Conservation (phyloP, 2,329 filamentous ascomycete species). For the Alternaria brassicae region DNA sequence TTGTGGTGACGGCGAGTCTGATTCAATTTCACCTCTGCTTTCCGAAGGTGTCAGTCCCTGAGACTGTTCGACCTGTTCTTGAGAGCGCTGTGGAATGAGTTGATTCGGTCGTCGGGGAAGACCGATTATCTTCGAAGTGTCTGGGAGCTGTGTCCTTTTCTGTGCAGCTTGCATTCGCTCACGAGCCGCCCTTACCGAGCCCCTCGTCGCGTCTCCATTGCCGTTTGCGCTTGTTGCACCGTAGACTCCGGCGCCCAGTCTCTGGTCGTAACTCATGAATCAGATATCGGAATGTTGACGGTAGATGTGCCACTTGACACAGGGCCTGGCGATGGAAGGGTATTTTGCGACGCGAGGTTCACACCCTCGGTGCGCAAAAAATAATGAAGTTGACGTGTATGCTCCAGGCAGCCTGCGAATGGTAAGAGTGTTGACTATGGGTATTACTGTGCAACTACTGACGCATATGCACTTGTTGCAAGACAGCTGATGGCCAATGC, state of each 20-base stretch:
- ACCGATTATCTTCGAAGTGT: slow-evolving; percentile 46
- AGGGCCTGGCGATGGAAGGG: slow-evolving; percentile 20
- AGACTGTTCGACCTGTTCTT: slow-evolving; percentile 19
- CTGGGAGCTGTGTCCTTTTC: slow-evolving; percentile 38
- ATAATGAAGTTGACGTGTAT: background rate
- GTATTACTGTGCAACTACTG: slow-evolving; percentile 20
- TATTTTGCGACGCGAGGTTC: slow-evolving; percentile 2
- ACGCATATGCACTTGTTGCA: slow-evolving; percentile 15
- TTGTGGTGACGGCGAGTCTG: slow-evolving; percentile 50
- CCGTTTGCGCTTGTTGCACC: slow-evolving; percentile 34
- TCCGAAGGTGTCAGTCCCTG: slow-evolving; percentile 26
- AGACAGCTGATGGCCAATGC: slow-evolving; percentile 25
- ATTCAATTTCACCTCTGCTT: slow-evolving; percentile 19
- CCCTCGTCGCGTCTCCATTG: slow-evolving; percentile 37
- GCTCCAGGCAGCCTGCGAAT: slow-evolving; percentile 10
- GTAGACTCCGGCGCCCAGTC: slow-evolving; percentile 42
- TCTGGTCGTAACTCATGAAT: slow-evolving; percentile 50
- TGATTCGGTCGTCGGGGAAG: slow-evolving; percentile 47
- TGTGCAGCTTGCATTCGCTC: slow-evolving; percentile 43
- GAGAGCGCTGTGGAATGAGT: slow-evolving; percentile 37
- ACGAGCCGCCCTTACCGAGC: slow-evolving; percentile 49
- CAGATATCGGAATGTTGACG: slow-evolving; percentile 36
- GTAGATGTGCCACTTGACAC: slow-evolving; percentile 46
- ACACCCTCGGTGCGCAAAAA: background rate
- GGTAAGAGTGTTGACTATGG: slow-evolving; percentile 1